phyloP scores from a whole-genome alignment of 495 filamentous ascomycete species.

The Penicillium salamii region DNA sequence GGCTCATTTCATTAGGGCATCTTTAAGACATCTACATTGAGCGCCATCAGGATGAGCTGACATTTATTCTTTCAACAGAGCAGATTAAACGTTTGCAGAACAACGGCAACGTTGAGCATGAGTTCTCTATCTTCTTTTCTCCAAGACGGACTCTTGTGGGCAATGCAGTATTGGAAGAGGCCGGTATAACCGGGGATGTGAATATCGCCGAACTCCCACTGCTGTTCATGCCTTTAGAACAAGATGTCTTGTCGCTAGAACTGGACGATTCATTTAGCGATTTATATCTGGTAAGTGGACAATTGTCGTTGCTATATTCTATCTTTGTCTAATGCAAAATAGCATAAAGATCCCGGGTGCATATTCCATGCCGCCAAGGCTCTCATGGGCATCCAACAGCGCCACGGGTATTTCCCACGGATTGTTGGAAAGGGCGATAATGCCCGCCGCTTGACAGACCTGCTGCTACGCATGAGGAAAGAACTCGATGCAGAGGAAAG shows the following conservation, averaged over 20 bases:
- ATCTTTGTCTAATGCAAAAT: neutral
- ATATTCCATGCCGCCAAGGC: slow-evolving; percentile 85
- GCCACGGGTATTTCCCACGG: slow-evolving; percentile 88
- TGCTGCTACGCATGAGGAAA: slow-evolving; percentile 89
- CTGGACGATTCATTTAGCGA: slow-evolving; percentile 83
- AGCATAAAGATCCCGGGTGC: slow-evolving; percentile 87
- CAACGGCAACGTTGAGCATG: slow-evolving; percentile 82
- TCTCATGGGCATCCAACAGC: slow-evolving; percentile 91
- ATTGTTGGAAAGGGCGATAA: slow-evolving; percentile 97
- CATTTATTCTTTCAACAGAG: slow-evolving; percentile 57
- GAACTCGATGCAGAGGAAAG: slow-evolving; percentile 83
- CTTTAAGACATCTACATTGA: slow-evolving; percentile 32
- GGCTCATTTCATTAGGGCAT: slow-evolving; percentile 48
- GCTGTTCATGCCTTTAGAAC: slow-evolving; percentile 86
- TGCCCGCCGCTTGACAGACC: slow-evolving; percentile 81
- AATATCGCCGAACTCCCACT: slow-evolving; percentile 82
- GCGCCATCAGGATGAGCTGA: slow-evolving; percentile 59
- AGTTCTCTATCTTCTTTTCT: slow-evolving; percentile 91
- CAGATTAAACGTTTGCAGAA: slow-evolving; percentile 88
- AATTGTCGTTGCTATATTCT: neutral
- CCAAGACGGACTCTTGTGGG: slow-evolving; percentile 89
- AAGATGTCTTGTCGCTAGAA: slow-evolving; percentile 88
- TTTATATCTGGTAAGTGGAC: slow-evolving; percentile 66
- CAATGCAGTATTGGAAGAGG: slow-evolving; percentile 88
- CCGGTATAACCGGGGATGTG: slow-evolving; percentile 88